Percentiles rank a stretch among this genome's conserved stretches.
Conservation (phyloP, 768 basidiomycete species). For the Lanmaoa pseudosensibilis region DNA sequence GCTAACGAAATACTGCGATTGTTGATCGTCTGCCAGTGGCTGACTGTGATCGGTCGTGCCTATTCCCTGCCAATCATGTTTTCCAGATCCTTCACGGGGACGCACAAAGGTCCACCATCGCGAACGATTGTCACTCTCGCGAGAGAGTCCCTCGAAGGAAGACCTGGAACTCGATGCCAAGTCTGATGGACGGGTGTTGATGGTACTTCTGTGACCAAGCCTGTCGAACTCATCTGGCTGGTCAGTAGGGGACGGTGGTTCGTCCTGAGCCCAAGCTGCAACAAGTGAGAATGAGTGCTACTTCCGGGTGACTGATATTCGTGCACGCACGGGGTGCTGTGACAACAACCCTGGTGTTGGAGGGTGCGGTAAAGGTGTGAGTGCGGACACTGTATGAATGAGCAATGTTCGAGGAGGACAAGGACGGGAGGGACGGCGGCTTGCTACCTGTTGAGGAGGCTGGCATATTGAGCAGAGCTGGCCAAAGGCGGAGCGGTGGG, state of each 20-base stretch:
- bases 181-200: slow-evolving; percentile 50
- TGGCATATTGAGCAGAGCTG: slow-evolving; percentile 14
- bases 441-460: slow-evolving; percentile 16
- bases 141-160: slow-evolving; percentile 34
- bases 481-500: too few relatives aligned
- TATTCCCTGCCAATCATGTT: slow-evolving; percentile 4
- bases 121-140: slow-evolving; percentile 38
- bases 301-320: not conserved
- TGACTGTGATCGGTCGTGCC: not conserved
- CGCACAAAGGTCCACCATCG: slow-evolving; percentile 79
- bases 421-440: slow-evolving; percentile 23
- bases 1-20: slow-evolving; percentile 9
- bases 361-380: slow-evolving; percentile 28
- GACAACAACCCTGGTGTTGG: slow-evolving; percentile 55
- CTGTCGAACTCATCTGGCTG: slow-evolving; percentile 38
- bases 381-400: slow-evolving; percentile 32
- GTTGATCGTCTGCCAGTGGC: slow-evolving; percentile 16
- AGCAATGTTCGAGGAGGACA: slow-evolving; percentile 28
- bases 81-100: slow-evolving; percentile 41
- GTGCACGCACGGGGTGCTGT: slow-evolving; percentile 65
- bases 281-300: slow-evolving; percentile 6
- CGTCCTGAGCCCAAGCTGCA: slow-evolving; percentile 81
- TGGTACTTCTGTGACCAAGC: slow-evolving; percentile 31
- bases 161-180: slow-evolving; percentile 51
- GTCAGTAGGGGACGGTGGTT: slow-evolving; percentile 71